Evolutionary conservation across 176 grass and related monocot species (phyloP).

Genomic region (Avena sativa): DNA sequence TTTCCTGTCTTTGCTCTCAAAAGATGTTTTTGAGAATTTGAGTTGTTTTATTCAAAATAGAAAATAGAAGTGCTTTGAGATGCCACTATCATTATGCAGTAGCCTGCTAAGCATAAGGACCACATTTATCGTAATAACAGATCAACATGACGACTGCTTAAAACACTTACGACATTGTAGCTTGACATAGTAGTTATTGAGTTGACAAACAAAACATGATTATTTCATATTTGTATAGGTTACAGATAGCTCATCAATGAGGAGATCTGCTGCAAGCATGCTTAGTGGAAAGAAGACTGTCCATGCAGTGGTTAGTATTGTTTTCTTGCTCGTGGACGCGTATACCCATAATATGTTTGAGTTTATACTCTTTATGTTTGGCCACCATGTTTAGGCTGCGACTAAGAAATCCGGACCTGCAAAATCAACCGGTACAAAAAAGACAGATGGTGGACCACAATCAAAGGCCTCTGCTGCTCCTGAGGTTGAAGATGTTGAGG

Average conservation of each 20-base stretch:
- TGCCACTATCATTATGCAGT: background rate
- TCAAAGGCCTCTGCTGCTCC: constrained; percentile 66
- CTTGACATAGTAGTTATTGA: background rate
- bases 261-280: constrained; percentile 98
- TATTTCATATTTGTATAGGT: constrained; percentile 52
- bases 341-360: background rate
- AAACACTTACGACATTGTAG: background rate
- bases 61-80: background rate
- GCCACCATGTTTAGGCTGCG: constrained; percentile 49
- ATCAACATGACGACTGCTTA: background rate
- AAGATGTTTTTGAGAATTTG: background rate
- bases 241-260: constrained; percentile 67
- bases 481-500: constrained; percentile 90
- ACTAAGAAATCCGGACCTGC: constrained; percentile 73
- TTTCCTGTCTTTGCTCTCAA: background rate
- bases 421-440: constrained; percentile 72
- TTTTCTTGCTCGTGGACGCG: constrained; percentile 39
- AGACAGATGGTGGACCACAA: constrained; percentile 68
- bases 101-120: background rate
- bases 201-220: constrained; percentile 11
- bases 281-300: constrained; percentile 89
- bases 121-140: background rate
- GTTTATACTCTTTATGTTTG: constrained; percentile 32
- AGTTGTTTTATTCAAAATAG: constrained; percentile 24
- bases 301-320: constrained; percentile 58